These are phyloP conservation scores for Neobulgaria alba DNA, from an alignment of 2,329 filamentous ascomycete genomes.

Conservation along the genomic window DNA sequence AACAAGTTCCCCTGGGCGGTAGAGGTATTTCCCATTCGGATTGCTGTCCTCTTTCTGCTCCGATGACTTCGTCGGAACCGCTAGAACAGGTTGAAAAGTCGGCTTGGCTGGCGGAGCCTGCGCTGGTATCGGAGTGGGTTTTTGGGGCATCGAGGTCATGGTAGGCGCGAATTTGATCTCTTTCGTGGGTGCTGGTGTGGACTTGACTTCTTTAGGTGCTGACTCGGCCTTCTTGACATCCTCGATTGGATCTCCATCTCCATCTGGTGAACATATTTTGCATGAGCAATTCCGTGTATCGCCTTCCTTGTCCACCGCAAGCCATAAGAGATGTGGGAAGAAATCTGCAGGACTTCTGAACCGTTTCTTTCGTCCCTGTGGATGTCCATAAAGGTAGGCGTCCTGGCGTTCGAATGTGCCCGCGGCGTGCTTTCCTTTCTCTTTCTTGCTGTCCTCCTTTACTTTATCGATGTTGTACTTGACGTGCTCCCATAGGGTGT, in stretches of 20 bases:
- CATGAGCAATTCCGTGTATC: constrained; percentile 46
- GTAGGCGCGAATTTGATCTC: constrained; percentile 1
- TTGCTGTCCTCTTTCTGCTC: constrained; percentile 42
- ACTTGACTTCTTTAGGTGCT: not conserved
- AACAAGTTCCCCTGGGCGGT: constrained; percentile 45
- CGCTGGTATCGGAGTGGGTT: not conserved
- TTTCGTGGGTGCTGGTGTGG: not conserved
- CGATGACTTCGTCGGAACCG: constrained; percentile 10
- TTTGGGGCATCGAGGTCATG: not conserved
- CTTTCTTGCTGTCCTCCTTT: constrained; percentile 30
- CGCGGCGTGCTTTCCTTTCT: constrained; percentile 35
- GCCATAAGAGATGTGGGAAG: constrained; percentile 50
- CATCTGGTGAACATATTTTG: constrained; percentile 47
- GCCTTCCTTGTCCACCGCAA: constrained; percentile 42
- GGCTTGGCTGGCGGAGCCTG: constrained; percentile 6
- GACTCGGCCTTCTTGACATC: constrained; percentile 12
- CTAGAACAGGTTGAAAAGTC: not conserved
- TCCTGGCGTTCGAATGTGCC: constrained; percentile 47
- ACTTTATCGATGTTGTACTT: constrained; percentile 39
- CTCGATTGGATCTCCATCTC: constrained; percentile 31
- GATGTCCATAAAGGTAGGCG: constrained; percentile 52
- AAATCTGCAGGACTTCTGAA: constrained; percentile 51
- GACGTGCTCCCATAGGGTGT: constrained; percentile 49
- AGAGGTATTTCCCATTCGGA: constrained; percentile 38
- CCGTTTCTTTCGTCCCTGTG: constrained; percentile 45